Conservation (phyloP, 1,284 basidiomycete genomes). For the Ustilago trichophora region DNA sequence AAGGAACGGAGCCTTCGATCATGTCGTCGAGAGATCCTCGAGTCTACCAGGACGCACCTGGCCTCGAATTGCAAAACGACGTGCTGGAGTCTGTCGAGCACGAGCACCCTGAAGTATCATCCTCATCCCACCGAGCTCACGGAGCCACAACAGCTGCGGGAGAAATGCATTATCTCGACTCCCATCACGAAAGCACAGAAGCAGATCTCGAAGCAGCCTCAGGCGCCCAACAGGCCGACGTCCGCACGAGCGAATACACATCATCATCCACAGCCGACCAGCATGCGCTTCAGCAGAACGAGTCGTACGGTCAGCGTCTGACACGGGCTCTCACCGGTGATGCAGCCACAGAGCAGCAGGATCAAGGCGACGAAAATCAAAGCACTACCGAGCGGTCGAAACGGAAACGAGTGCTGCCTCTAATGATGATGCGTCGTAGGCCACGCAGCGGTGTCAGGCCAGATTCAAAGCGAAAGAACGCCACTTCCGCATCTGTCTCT, state of each 20-base stretch:
- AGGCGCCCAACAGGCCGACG: not conserved
- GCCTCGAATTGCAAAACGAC: conserved; percentile 31
- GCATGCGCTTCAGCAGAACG: conserved; percentile 10
- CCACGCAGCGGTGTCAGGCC: conserved; percentile 3
- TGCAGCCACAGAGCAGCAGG: not conserved
- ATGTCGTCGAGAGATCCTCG: conserved; percentile 3
- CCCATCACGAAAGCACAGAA: not conserved
- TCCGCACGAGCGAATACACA: not conserved
- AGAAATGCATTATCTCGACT: not conserved
- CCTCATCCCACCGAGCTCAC: not conserved
- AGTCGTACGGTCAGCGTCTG: conserved; percentile 31
- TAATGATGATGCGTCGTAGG: conserved; percentile 4
- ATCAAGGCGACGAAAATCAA: not conserved
- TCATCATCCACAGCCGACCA: not conserved
- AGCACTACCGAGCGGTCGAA: conserved; percentile 1
- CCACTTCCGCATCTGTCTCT: too few species aligned
- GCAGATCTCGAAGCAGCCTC: conserved; percentile 22
- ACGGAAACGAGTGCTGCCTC: conserved; percentile 1
- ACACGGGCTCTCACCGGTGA: conserved; percentile 37
- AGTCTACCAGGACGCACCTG: conserved; percentile 40
- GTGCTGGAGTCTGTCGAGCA: conserved; percentile 14
- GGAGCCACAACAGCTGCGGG: not conserved
- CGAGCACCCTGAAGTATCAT: conserved; percentile 2
- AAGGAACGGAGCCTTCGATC: too few species aligned
- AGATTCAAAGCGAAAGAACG: not conserved